These are phyloP conservation scores for Colletotrichum shisoi DNA, from an alignment of 2,329 filamentous ascomycete genomes.

Conservation along the genomic window DNA sequence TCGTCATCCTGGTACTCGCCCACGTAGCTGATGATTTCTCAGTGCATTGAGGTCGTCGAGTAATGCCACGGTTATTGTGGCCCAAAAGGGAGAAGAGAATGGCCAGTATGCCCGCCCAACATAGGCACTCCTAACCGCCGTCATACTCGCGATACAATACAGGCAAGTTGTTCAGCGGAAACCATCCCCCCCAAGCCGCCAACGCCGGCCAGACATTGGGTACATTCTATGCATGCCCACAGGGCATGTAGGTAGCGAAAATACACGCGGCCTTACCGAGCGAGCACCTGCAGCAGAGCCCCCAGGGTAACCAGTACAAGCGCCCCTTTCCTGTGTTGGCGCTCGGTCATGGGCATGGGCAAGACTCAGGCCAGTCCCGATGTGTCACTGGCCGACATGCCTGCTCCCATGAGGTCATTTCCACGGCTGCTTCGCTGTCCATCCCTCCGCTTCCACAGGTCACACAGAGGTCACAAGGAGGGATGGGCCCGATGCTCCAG, in stretches of 20 bases:
- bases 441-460: conserved; percentile 3
- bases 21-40: too few relatives aligned
- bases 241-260: neutral
- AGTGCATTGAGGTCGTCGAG: neutral
- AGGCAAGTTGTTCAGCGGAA: neutral
- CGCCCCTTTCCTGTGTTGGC: neutral
- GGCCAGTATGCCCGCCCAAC: too few relatives aligned
- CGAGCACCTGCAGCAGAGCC: conserved; percentile 16
- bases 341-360: conserved; percentile 15
- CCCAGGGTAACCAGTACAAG: neutral
- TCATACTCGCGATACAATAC: neutral
- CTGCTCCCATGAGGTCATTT: conserved; percentile 31
- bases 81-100: neutral
- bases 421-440: conserved; percentile 14
- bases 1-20: conserved; percentile 9
- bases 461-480: neutral
- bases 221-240: neutral
- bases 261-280: conserved; percentile 11
- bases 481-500: neutral
- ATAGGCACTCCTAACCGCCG: neutral
- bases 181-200: neutral
- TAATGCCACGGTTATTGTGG: neutral
- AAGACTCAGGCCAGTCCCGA: conserved; percentile 11
- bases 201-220: neutral
- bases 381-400: conserved; percentile 10